phyloP scores from a whole-genome alignment of 768 basidiomycete species.

The Amyloporia xantha region DNA sequence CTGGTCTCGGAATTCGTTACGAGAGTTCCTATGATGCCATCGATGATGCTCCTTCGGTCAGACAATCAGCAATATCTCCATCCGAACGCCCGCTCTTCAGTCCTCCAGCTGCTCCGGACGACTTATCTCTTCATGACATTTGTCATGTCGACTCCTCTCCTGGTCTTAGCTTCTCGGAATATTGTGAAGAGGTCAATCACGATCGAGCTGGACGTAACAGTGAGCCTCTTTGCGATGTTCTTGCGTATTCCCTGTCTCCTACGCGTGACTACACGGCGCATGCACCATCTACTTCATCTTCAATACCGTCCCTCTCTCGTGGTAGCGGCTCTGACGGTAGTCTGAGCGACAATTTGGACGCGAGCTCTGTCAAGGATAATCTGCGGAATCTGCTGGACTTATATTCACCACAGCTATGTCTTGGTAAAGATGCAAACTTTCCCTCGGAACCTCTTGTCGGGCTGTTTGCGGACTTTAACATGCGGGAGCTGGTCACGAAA shows the following conservation, averaged over 20 bases:
- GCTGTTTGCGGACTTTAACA: constrained; percentile 28
- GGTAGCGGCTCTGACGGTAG: background rate
- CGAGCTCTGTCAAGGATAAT: background rate
- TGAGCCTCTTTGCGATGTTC: too few relatives aligned
- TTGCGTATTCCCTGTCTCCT: background rate
- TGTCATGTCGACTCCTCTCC: constrained; percentile 1
- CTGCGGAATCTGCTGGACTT: background rate
- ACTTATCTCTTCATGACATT: background rate
- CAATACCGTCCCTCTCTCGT: background rate
- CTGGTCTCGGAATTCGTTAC: constrained; percentile 6
- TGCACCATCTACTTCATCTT: background rate
- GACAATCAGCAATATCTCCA: too few relatives aligned
- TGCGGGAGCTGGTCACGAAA: constrained; percentile 22
- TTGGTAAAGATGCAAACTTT: background rate
- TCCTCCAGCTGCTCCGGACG: background rate
- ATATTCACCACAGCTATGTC: background rate
- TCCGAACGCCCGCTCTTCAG: too few relatives aligned
- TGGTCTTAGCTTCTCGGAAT: background rate
- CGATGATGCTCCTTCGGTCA: background rate
- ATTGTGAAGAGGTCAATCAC: too few relatives aligned
- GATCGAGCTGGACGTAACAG: too few relatives aligned
- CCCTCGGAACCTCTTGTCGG: constrained; percentile 14
- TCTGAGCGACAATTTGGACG: background rate
- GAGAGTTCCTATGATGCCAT: background rate
- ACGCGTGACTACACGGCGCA: background rate